Evolutionary conservation across 148 eudicot genomes (phyloP).

Genomic region (Limonium bicolor): DNA sequence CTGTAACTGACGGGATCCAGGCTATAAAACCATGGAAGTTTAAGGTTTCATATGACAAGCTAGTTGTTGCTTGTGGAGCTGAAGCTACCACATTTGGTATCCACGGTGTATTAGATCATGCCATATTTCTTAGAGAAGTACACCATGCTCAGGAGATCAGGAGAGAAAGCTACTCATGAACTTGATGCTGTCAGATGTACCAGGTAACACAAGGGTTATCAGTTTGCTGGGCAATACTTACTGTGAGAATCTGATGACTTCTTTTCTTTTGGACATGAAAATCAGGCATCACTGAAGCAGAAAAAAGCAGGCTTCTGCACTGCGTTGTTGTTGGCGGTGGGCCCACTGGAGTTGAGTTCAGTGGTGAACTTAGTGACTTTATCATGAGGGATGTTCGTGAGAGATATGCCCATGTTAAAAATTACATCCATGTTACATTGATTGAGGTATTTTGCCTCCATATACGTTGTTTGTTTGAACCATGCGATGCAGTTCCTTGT

Average conservation of each 20-base stretch:
- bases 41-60: conserved; percentile 69
- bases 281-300: conserved; percentile 72
- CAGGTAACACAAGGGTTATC: conserved; percentile 31
- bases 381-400: conserved; percentile 74
- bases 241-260: conserved; percentile 3
- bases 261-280: not conserved
- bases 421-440: conserved; percentile 75
- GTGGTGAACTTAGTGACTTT: conserved; percentile 96
- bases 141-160: conserved; percentile 94
- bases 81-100: conserved; percentile 84
- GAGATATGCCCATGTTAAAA: conserved; percentile 80
- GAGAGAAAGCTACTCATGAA: conserved; percentile 72
- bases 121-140: conserved; percentile 88
- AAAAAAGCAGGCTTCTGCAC: conserved; percentile 63
- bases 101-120: conserved; percentile 69
- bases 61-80: conserved; percentile 87
- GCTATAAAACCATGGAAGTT: conserved; percentile 66
- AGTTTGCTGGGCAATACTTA: not conserved
- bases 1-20: conserved; percentile 47
- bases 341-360: conserved; percentile 97
- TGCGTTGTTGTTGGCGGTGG: conserved; percentile 99
- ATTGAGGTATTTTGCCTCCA: conserved; percentile 45
- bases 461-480: not conserved
- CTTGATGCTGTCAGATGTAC: conserved; percentile 90
- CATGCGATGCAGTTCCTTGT: not conserved